These are phyloP conservation scores for Phaeophleospora eucalypticola DNA, from an alignment of 2,329 filamentous ascomycete species.

Conservation along the genomic window DNA sequence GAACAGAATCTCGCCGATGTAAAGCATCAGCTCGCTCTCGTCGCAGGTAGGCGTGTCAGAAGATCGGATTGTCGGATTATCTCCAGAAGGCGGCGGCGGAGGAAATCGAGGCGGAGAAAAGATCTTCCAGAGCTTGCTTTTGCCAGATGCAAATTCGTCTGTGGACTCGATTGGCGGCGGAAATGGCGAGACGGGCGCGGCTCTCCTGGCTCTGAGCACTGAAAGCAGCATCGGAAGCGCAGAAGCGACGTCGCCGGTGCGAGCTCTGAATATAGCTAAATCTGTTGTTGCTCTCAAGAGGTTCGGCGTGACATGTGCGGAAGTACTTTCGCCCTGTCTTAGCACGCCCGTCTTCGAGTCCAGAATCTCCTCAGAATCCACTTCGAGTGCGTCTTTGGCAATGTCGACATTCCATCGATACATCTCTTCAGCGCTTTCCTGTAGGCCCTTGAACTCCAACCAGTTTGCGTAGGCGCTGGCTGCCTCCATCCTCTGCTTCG, in stretches of 20 bases:
- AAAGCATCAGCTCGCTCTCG: slow-evolving; percentile 79
- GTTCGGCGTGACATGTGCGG: slow-evolving; percentile 60
- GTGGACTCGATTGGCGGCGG: slow-evolving; percentile 23
- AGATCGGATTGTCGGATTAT: slow-evolving; percentile 60
- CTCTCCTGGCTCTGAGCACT: slow-evolving; percentile 70
- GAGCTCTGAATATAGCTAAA: slow-evolving; percentile 73
- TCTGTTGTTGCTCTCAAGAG: slow-evolving; percentile 71
- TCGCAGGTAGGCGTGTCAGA: slow-evolving; percentile 61
- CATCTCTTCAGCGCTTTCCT: slow-evolving; percentile 64
- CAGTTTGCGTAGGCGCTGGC: slow-evolving; percentile 80
- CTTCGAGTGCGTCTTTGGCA: slow-evolving; percentile 53
- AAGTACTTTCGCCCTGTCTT: slow-evolving; percentile 45
- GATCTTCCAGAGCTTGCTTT: slow-evolving; percentile 19
- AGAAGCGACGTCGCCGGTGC: slow-evolving; percentile 58
- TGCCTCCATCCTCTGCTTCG: slow-evolving; percentile 75
- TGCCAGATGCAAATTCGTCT: slow-evolving; percentile 12
- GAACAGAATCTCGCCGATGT: slow-evolving; percentile 92
- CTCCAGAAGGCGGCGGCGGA: slow-evolving; percentile 64
- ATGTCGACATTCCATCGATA: slow-evolving; percentile 74
- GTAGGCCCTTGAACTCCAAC: slow-evolving; percentile 69
- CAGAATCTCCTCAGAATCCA: slow-evolving; percentile 43
- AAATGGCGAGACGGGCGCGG: slow-evolving; percentile 45
- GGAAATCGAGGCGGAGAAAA: slow-evolving; percentile 56
- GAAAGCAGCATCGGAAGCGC: slow-evolving; percentile 85
- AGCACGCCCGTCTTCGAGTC: slow-evolving; percentile 59